Conservation (phyloP, 257 asterid genomes). For the Penstemon davidsonii region DNA sequence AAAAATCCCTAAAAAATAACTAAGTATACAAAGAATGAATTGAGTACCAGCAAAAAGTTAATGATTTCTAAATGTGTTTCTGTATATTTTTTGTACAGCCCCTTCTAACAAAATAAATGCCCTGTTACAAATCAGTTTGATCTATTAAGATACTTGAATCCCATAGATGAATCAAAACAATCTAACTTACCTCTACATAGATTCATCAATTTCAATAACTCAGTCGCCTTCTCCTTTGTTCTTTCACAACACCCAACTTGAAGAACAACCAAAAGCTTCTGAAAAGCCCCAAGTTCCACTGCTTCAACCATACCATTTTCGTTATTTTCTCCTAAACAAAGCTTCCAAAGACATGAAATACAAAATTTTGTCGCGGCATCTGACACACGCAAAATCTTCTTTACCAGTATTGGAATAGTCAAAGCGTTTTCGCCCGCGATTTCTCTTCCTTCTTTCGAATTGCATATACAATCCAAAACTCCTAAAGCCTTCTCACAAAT, state of each 20-base stretch:
- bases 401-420: constrained; percentile 59
- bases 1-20: too few relatives aligned
- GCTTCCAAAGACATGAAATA: constrained; percentile 64
- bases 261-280: constrained; percentile 71
- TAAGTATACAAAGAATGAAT: too few relatives aligned
- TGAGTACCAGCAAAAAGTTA: too few relatives aligned
- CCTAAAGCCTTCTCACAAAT: constrained; percentile 54
- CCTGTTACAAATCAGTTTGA: too few relatives aligned
- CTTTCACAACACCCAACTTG: constrained; percentile 69
- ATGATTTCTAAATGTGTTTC: too few relatives aligned
- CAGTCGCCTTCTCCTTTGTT: constrained; percentile 67
- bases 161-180: constrained; percentile 44
- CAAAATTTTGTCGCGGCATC: constrained; percentile 54
- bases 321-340: constrained; percentile 43
- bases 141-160: too few relatives aligned
- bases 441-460: constrained; percentile 47
- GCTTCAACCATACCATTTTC: constrained; percentile 51
- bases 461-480: constrained; percentile 53
- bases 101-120: too few relatives aligned
- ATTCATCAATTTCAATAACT: constrained; percentile 69
- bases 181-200: constrained; percentile 50
- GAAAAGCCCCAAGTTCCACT: constrained; percentile 68
- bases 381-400: constrained; percentile 71
- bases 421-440: constrained; percentile 43
- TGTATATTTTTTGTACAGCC: too few relatives aligned